Percentiles rank a stretch among this genome's conserved stretches.
These are phyloP conservation scores for Moricandia arvensis DNA, from an alignment of 345 rosid genomes.

Conservation along the genomic window DNA sequence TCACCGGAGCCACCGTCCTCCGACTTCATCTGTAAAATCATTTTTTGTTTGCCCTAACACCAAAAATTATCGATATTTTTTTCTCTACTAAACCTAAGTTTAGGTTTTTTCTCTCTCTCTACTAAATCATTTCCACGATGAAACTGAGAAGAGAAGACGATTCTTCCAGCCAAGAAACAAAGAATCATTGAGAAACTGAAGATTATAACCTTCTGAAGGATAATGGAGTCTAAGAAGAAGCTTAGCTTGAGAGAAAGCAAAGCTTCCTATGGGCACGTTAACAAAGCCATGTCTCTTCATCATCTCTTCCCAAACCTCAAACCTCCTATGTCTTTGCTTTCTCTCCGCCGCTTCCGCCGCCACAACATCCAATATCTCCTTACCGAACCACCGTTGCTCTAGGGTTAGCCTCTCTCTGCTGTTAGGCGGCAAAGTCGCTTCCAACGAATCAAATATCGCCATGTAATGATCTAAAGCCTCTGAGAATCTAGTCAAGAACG, in stretches of 20 bases:
- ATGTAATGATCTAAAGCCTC: constrained; percentile 83
- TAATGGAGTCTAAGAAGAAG: constrained; percentile 87
- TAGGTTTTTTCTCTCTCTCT: neutral
- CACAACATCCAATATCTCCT: constrained; percentile 73
- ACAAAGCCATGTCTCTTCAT: constrained; percentile 63
- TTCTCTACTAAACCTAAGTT: neutral
- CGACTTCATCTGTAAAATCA: constrained; percentile 3
- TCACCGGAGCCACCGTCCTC: constrained; percentile 34
- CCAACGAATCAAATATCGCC: constrained; percentile 78
- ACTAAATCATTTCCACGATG: constrained; percentile 65
- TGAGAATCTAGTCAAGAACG: constrained; percentile 63
- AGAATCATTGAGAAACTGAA: constrained; percentile 59
- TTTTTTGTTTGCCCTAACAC: constrained; percentile 23
- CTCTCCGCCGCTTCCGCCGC: constrained; percentile 61
- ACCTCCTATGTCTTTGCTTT: constrained; percentile 60
- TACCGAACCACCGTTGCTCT: constrained; percentile 87
- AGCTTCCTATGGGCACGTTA: constrained; percentile 73
- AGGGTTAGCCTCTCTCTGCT: constrained; percentile 77
- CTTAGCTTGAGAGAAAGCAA: constrained; percentile 88
- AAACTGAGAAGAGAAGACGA: constrained; percentile 83
- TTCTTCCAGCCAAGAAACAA: constrained; percentile 83
- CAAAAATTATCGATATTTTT: constrained; percentile 6
- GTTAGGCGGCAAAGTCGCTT: constrained; percentile 88
- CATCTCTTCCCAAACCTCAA: constrained; percentile 73
- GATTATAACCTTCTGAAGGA: constrained; percentile 91